A percentile compares a stretch with the other conserved stretches of the same genome.
phyloP scores from a whole-genome alignment of 768 basidiomycete genomes.

The Amanita rubescens region DNA sequence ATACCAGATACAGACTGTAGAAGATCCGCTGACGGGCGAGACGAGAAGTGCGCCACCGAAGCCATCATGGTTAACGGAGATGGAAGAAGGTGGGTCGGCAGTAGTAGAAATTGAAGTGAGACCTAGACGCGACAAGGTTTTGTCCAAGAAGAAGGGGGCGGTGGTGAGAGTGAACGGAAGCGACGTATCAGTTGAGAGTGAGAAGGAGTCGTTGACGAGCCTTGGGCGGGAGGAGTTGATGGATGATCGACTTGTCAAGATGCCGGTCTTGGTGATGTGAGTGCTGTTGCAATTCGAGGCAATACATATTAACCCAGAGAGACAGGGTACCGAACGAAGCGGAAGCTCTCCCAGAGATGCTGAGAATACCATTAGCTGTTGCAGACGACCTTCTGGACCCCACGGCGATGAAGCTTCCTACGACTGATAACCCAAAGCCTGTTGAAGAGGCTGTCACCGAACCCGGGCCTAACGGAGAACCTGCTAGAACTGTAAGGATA shows the following conservation, averaged over 20 bases:
- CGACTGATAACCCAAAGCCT: conserved; percentile 13
- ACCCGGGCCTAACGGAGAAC: conserved; percentile 3
- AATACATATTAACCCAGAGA: conserved; percentile 8
- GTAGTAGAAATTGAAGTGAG: conserved; percentile 51
- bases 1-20: conserved; percentile 66
- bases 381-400: conserved; percentile 53
- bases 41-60: conserved; percentile 48
- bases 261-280: conserved; percentile 64
- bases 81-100: conserved; percentile 21
- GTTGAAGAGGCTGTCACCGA: conserved; percentile 13
- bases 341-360: conserved; percentile 52
- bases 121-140: conserved; percentile 25
- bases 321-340: conserved; percentile 47
- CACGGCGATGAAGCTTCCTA: conserved; percentile 9
- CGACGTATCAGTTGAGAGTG: conserved; percentile 56
- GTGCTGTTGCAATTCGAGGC: conserved; percentile 16
- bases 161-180: conserved; percentile 34
- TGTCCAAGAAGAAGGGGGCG: conserved; percentile 20
- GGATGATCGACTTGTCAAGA: conserved; percentile 59
- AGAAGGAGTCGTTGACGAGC: conserved; percentile 69
- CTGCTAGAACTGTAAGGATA: conserved; percentile 14
- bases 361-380: conserved; percentile 53
- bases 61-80: conserved; percentile 69
- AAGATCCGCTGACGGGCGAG: conserved; percentile 77
- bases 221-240: conserved; percentile 73